Evolutionary conservation across 2,329 filamentous ascomycete species (phyloP), one percentile per base, ranked within the genome.

Genomic region (Pseudocercospora crystallina): DNA sequence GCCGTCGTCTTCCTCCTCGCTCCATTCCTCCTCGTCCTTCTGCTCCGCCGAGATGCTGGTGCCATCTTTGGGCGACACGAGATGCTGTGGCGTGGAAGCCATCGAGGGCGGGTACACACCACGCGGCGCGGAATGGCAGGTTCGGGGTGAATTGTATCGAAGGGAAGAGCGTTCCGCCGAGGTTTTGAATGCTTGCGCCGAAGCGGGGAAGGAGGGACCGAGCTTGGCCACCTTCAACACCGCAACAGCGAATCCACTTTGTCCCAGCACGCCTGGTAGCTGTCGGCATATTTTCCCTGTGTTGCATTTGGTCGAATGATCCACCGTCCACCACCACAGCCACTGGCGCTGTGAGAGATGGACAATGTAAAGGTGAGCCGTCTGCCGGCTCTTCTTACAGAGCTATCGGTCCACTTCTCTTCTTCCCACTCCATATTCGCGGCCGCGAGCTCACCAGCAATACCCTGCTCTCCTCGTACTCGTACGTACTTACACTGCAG

Each of bases 1-100:
- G 13, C 65, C 70, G 12, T 64, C 68, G 20, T 66, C 66, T 62
- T 68, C 67, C 8, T 65, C 67, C n/a, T 67, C 71, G 53, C 69
- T 75, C 61, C 73, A 76, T 17, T 64, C 64, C 13, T 65, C 64
- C 26, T 66, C 63, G 15, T 61, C 56, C 14, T 55, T 48, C 29
- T 60, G 57, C 36, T 63, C 62, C 49, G 48, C 59, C 33, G 47
- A 37, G 38, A 57, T 47, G 50, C 39, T 52, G 36, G 49, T 49
- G 40, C 49, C 60, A 32, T 47, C 53, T 43, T 48, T 58, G 29
- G 62, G 56, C 41, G 56, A 52, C 20, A 37, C 49, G 46, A 54
- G 34, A 12, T 54, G 46, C 9, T 32, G 43, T 44, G 49, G 48
- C 47, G 31, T 48, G 42, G 39, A 34, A 43, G 46, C 54, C 54